Evolutionary conservation across 2,329 filamentous ascomycete genomes (phyloP).

Genomic region (Trichophyton benhamiae): DNA sequence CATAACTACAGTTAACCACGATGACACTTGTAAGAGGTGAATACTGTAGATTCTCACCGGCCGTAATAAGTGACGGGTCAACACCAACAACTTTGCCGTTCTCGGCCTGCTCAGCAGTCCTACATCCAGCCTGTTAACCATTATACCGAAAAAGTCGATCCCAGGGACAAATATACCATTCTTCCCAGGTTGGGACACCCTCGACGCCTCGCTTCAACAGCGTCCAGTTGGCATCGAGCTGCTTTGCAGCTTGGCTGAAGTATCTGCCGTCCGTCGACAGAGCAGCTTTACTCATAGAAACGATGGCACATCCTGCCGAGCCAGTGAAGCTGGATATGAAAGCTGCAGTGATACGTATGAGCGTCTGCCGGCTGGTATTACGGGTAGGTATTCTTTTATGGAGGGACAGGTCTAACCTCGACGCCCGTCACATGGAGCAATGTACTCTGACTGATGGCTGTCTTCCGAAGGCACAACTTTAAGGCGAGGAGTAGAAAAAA

Average conservation of each 20-base stretch:
- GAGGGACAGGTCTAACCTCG: slow-evolving; percentile 42
- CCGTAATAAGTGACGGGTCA: slow-evolving; percentile 77
- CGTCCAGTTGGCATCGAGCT: slow-evolving; percentile 83
- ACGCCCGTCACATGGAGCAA: slow-evolving; percentile 84
- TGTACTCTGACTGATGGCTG: slow-evolving; percentile 95
- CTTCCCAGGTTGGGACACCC: slow-evolving; percentile 93
- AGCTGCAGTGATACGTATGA: slow-evolving; percentile 33
- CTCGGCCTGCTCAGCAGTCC: slow-evolving; percentile 66
- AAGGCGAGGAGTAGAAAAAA: slow-evolving; percentile 32
- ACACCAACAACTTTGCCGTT: slow-evolving; percentile 82
- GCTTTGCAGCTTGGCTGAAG: slow-evolving; percentile 88
- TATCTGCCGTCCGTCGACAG: slow-evolving; percentile 92
- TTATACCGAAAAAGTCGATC: not conserved
- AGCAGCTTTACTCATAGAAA: slow-evolving; percentile 75
- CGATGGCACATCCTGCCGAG: slow-evolving; percentile 82
- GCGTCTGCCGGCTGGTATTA: not conserved
- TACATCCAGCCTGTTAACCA: slow-evolving; percentile 18
- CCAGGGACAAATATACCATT: slow-evolving; percentile 51
- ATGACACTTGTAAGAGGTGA: not conserved
- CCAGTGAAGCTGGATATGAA: slow-evolving; percentile 92
- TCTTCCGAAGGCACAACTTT: slow-evolving; percentile 93
- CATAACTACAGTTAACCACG: not conserved
- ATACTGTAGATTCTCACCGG: slow-evolving; percentile 30
- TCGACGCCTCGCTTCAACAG: slow-evolving; percentile 86
- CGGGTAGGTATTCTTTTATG: not conserved